Base-by-base conservation (phyloP, 768 basidiomycete genomes). In the Russula ochroleuca region DNA sequence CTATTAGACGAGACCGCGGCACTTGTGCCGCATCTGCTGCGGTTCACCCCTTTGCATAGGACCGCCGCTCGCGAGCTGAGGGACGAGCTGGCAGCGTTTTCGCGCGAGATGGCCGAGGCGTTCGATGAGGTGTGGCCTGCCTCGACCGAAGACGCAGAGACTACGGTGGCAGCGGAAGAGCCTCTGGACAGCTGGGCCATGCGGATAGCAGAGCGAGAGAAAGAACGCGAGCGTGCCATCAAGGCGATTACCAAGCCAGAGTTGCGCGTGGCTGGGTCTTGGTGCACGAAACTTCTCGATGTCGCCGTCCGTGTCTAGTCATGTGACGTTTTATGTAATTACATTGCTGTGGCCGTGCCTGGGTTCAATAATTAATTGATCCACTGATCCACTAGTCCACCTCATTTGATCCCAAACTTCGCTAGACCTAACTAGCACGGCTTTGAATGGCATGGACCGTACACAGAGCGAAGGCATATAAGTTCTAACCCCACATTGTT, bases 21-120 rank as follows among this genome's bases (percentile, higher is more conserved):
- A 50, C 74, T 98, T 25, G 75, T 96, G 11, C 91, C 92, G 4
- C 89, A 94, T 71, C 77, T 97, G 25, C 74, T 88, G 55, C 83
- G 88, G 63, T 83, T 91, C 61, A 84, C 87, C 0, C 64, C 78
- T 5, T 83, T 82, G 43, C 92, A 95, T 70, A 79, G 83, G 1
- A 73, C 76, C n/a, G 87, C 90, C 64, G 94, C 87, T 0, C 67
- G 72, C 41, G 76, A 74, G 1, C 75, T 97, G 62, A 92, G 96
- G 72, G 69, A 75, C 5, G 82, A 85, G 49, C 74, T 92, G 1
- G 64, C 68, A 3, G 73, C 74, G 0, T 87, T 95, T 63, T 81
- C 86, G 64, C 67, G 64, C 35, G 86, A 88, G 73, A 69, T 90
- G 14, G 73, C 75, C 10, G 75, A 76, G 19, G 81, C 82, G 7